These are phyloP conservation scores for Coemansia sp. DNA, from an alignment of 192 early-diverging fungal species.

Conservation along the genomic window DNA sequence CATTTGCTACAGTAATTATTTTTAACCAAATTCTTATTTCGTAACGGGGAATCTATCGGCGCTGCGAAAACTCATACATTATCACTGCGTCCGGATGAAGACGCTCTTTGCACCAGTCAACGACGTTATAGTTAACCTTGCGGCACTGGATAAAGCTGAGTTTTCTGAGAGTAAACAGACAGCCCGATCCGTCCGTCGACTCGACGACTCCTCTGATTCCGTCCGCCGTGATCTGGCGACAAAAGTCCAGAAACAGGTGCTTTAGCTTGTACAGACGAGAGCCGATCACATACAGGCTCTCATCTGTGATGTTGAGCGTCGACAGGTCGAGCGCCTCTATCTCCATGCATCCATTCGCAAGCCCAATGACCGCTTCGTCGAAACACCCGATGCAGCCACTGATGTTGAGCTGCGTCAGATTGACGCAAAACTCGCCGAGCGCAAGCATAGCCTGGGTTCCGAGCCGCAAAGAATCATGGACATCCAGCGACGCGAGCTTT, in stretches of 20 bases:
- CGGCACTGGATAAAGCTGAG: constrained; percentile 24
- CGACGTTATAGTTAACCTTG: neutral
- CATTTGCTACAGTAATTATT: neutral
- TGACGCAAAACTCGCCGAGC: constrained; percentile 21
- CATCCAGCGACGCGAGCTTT: constrained; percentile 14
- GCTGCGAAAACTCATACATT: neutral
- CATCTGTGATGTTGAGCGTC: constrained; percentile 23
- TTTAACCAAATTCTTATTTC: too few species aligned
- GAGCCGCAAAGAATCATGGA: constrained; percentile 25
- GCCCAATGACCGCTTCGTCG: constrained; percentile 20
- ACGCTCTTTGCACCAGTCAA: constrained; percentile 36
- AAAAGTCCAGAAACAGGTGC: constrained; percentile 26
- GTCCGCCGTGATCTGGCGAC: constrained; percentile 19
- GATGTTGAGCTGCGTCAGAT: constrained; percentile 19
- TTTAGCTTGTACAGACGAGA: constrained; percentile 18
- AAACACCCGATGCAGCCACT: constrained; percentile 25
- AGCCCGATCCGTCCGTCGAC: constrained; percentile 25
- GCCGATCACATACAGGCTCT: constrained; percentile 21
- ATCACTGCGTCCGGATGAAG: constrained; percentile 24
- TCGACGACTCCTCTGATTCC: constrained; percentile 28
- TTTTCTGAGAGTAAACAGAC: constrained; percentile 24
- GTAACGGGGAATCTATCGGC: neutral
- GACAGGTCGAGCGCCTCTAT: constrained; percentile 22
- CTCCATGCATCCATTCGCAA: constrained; percentile 16
- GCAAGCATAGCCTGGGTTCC: constrained; percentile 14